Evolutionary conservation across 2,329 filamentous ascomycete genomes (phyloP).

Genomic region (Colletotrichum graminicola): DNA sequence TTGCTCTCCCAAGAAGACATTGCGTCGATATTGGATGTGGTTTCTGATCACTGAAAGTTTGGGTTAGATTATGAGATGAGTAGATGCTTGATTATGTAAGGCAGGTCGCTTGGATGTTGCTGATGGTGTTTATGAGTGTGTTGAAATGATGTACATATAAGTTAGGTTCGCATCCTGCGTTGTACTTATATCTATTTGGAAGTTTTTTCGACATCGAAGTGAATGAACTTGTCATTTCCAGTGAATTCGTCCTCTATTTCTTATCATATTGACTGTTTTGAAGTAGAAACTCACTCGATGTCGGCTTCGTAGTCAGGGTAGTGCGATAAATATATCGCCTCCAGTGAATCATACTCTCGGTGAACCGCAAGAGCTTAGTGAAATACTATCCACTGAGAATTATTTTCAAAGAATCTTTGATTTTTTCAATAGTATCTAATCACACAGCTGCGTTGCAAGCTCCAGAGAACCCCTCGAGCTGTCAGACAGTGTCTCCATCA

Average conservation of each 20-base stretch:
- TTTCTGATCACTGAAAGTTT: no score
- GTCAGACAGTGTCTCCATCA: neutral
- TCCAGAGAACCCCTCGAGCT: neutral
- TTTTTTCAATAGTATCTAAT: no score
- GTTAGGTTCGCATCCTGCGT: no score
- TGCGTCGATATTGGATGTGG: no score
- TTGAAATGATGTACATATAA: neutral
- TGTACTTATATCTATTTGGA: neutral
- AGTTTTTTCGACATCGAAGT: neutral
- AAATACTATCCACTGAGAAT: neutral
- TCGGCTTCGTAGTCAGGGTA: neutral
- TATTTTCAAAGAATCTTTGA: neutral
- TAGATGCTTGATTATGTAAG: neutral
- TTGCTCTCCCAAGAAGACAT: conserved; percentile 9
- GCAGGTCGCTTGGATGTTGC: neutral
- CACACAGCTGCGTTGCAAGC: neutral
- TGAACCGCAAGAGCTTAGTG: neutral
- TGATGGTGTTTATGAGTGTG: neutral
- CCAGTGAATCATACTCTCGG: neutral
- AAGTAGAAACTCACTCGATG: neutral
- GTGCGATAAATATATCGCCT: neutral
- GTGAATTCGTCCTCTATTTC: neutral
- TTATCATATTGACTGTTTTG: no score
- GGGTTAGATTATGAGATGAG: accelerated
- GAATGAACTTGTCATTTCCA: neutral